A percentile compares a stretch with the other conserved stretches of the same genome.
phyloP scores from a whole-genome alignment of 2,329 filamentous ascomycete species.

The Neopestalotiopsis clavispora region DNA sequence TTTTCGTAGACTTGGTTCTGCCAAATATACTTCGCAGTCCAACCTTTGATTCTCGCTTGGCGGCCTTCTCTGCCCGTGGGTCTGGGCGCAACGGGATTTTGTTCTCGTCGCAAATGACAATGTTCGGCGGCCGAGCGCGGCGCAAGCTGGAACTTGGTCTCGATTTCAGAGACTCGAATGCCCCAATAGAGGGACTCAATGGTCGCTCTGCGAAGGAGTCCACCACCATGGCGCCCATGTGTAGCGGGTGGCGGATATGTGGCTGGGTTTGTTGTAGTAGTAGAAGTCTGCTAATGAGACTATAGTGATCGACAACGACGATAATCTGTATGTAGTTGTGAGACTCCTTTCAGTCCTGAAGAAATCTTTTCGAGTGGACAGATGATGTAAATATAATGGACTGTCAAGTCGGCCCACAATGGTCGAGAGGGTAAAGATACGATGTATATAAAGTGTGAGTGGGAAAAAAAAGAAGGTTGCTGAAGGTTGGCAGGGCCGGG shows the following conservation, averaged over 20 bases:
- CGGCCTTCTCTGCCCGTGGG: slow-evolving; percentile 39
- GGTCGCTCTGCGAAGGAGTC: slow-evolving; percentile 21
- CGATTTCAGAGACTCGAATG: slow-evolving; percentile 36
- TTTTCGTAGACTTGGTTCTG: slow-evolving; percentile 45
- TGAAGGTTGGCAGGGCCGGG: background rate
- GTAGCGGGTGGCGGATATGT: background rate
- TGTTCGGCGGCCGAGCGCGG: slow-evolving; percentile 45
- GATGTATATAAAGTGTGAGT: background rate
- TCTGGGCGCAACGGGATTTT: slow-evolving; percentile 45
- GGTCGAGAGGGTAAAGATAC: background rate
- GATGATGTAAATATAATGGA: background rate
- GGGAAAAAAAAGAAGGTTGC: background rate
- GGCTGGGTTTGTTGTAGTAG: background rate
- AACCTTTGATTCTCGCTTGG: slow-evolving; percentile 56
- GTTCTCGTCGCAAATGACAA: slow-evolving; percentile 39
- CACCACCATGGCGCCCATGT: slow-evolving; percentile 12
- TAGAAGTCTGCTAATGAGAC: background rate
- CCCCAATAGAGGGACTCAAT: slow-evolving; percentile 33
- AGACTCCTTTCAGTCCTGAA: background rate
- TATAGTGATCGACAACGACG: background rate
- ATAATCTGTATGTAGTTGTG: background rate
- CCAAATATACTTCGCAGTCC: slow-evolving; percentile 58
- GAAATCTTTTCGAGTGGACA: background rate
- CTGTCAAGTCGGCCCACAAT: background rate
- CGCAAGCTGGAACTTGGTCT: slow-evolving; percentile 36